phyloP scores from a whole-genome alignment of 352 stramenopile species.

The Elongisporangium undulatum region DNA sequence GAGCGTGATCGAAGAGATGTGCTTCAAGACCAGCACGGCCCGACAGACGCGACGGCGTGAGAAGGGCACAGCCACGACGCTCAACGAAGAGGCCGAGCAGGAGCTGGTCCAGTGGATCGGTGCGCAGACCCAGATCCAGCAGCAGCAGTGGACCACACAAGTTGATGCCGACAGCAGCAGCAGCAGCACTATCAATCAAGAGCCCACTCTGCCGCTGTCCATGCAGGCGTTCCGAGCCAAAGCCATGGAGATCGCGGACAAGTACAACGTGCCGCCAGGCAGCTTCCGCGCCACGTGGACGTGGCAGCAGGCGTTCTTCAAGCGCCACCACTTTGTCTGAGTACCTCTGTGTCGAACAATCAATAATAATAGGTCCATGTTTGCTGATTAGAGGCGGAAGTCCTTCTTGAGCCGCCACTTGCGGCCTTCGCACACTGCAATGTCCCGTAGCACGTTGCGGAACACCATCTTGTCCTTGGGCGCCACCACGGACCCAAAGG shows the following conservation, averaged over 20 bases:
- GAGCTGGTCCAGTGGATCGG: constrained; percentile 31
- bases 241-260: constrained; percentile 30
- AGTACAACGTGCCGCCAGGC: constrained; percentile 23
- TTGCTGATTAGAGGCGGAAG: constrained; percentile 16
- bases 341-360: neutral
- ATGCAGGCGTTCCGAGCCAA: constrained; percentile 22
- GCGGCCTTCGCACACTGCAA: constrained; percentile 62
- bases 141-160: neutral
- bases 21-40: constrained; percentile 30
- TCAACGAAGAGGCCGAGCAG: constrained; percentile 19
- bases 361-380: neutral
- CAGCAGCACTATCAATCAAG: neutral
- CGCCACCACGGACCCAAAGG: constrained; percentile 81
- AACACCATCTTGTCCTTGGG: constrained; percentile 89
- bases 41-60: constrained; percentile 25
- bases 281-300: constrained; percentile 40
- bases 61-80: constrained; percentile 33
- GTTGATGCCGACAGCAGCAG: neutral
- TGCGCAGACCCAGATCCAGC: constrained; percentile 5
- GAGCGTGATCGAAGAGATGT: constrained; percentile 26
- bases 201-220: constrained; percentile 8
- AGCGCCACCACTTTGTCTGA: constrained; percentile 19
- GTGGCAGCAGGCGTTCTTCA: constrained; percentile 39
- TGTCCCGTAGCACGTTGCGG: constrained; percentile 77
- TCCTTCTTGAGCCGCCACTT: constrained; percentile 74